A percentile compares a stretch with the other conserved stretches of the same genome.
phyloP scores from a whole-genome alignment of 2,329 filamentous ascomycete genomes.

The Diaporthe destruens region DNA sequence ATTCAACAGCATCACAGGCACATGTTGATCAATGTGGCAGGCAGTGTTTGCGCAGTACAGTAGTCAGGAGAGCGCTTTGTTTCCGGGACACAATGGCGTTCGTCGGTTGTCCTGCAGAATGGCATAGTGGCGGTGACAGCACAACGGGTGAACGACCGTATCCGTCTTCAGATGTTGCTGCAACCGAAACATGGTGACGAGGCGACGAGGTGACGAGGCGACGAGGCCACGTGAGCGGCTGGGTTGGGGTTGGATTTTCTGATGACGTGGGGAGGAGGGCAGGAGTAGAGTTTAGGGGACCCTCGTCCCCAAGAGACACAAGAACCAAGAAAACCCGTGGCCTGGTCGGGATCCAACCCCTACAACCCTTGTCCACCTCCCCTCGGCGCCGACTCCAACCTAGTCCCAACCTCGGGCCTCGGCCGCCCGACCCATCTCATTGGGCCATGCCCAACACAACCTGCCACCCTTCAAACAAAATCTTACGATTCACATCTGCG shows the following conservation, averaged over 20 bases:
- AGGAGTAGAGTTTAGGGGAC: constrained; percentile 19
- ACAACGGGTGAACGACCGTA: constrained; percentile 10
- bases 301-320: constrained; percentile 17
- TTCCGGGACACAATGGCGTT: constrained; percentile 18
- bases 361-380: not conserved
- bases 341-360: constrained; percentile 5
- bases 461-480: not conserved
- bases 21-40: not conserved
- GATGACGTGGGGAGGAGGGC: constrained; percentile 2
- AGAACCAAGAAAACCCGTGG: constrained; percentile 27
- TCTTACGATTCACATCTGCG: constrained; percentile 18
- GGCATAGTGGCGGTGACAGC: constrained; percentile 15
- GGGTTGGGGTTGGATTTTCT: constrained; percentile 18
- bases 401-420: constrained; percentile 23
- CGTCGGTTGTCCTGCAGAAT: constrained; percentile 11
- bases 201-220: too few relatives aligned
- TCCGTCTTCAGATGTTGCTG: not conserved
- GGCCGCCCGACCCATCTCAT: not conserved
- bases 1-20: constrained; percentile 14
- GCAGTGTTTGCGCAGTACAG: constrained; percentile 24
- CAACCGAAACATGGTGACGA: too few relatives aligned
- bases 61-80: constrained; percentile 30
- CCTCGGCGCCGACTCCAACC: constrained; percentile 24
- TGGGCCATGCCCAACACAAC: not conserved
- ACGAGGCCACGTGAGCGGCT: too few relatives aligned